Evolutionary conservation across 2,329 filamentous ascomycete species (phyloP).

Genomic region (Endoconidiophora laricicola): DNA sequence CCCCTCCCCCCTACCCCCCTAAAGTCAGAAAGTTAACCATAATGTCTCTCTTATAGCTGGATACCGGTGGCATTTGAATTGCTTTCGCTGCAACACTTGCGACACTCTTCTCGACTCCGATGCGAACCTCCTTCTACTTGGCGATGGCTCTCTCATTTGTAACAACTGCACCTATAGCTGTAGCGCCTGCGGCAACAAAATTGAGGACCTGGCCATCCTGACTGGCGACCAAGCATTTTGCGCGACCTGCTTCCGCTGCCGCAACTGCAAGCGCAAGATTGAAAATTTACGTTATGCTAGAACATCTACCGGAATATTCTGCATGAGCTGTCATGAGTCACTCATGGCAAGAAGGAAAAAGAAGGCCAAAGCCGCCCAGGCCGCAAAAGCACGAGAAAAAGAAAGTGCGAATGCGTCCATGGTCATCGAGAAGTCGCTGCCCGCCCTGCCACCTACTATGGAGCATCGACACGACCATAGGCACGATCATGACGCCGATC

Average conservation of each 20-base stretch:
- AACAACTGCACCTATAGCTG: conserved; percentile 99
- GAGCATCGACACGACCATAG: conserved; percentile 2
- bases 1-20: conserved; percentile 12
- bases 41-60: conserved; percentile 43
- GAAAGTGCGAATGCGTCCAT: conserved; percentile 37
- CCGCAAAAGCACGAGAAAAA: conserved; percentile 45
- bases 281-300: conserved; percentile 95
- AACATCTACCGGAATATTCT: conserved; percentile 96
- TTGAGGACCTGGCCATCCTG: conserved; percentile 91
- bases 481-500: conserved; percentile 44
- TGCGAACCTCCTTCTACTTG: conserved; percentile 88
- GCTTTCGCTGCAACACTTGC: conserved; percentile 95
- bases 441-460: conserved; percentile 60
- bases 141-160: conserved; percentile 94
- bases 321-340: conserved; percentile 96
- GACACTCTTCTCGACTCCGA: conserved; percentile 92
- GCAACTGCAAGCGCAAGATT: conserved; percentile 97
- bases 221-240: conserved; percentile 98
- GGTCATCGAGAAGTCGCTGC: conserved; percentile 80
- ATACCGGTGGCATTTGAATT: conserved; percentile 96
- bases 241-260: conserved; percentile 88
- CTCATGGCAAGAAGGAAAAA: conserved; percentile 86
- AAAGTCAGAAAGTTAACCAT: background rate
- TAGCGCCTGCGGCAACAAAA: conserved; percentile 91
- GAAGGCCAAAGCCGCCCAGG: conserved; percentile 49